These are phyloP conservation scores for Neophaeococcomyces mojaviensis DNA, from an alignment of 2,329 filamentous ascomycete genomes.

Conservation along the genomic window DNA sequence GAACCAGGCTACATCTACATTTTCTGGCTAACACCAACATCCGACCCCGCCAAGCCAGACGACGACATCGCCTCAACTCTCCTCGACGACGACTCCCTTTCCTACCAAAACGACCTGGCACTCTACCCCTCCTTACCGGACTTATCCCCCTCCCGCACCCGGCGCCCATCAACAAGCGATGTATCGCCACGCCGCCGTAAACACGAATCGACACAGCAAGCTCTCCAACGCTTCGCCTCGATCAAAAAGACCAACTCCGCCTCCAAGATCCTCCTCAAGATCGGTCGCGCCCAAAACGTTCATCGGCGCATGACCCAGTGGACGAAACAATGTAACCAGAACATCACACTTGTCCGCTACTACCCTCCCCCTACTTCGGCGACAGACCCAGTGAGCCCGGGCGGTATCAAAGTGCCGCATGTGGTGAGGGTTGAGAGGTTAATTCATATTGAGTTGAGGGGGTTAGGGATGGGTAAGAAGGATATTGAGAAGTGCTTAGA, in stretches of 20 bases:
- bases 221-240: constrained; percentile 29
- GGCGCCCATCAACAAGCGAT: not conserved
- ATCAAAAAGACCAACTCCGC: constrained; percentile 26
- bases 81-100: constrained; percentile 32
- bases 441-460: constrained; percentile 79
- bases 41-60: constrained; percentile 47
- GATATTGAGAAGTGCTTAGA: constrained; percentile 57
- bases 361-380: constrained; percentile 66
- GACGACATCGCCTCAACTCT: constrained; percentile 54
- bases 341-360: constrained; percentile 78
- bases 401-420: constrained; percentile 63
- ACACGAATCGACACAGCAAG: constrained; percentile 27
- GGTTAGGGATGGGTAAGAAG: constrained; percentile 44
- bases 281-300: constrained; percentile 68
- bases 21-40: constrained; percentile 82
- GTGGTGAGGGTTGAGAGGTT: constrained; percentile 81
- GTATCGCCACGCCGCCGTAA: constrained; percentile 12
- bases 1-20: constrained; percentile 96
- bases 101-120: constrained; percentile 3
- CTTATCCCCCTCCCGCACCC: constrained; percentile 23
- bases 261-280: constrained; percentile 61
- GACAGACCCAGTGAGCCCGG: constrained; percentile 20
- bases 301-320: constrained; percentile 87
- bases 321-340: constrained; percentile 85
- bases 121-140: constrained; percentile 31